Percentiles rank a stretch among this genome's conserved stretches.
Conservation (phyloP, 225 moss, liverwort and hornwort genomes). For the Bryoerythrophyllum caledonicum region DNA sequence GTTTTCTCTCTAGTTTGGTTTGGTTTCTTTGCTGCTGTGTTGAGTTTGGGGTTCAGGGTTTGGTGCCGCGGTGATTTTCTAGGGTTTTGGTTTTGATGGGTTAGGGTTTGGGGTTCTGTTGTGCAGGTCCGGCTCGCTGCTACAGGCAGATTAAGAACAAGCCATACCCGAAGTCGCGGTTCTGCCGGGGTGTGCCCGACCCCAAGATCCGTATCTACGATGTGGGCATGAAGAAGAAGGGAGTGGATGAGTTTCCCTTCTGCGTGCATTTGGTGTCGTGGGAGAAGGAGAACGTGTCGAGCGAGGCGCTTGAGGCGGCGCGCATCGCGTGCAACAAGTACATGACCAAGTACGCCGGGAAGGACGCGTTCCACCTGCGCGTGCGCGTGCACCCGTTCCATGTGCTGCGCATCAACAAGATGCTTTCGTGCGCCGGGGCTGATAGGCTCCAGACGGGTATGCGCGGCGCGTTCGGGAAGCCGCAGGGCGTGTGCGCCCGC, state of each 20-base stretch:
- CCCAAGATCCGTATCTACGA: constrained; percentile 95
- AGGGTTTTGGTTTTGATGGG: too few relatives aligned
- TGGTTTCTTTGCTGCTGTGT: too few relatives aligned
- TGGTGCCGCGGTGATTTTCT: too few relatives aligned
- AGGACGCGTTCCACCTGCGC: constrained; percentile 88
- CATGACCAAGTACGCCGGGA: constrained; percentile 93
- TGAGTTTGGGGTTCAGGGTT: too few relatives aligned
- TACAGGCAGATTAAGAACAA: constrained; percentile 96
- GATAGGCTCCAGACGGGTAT: constrained; percentile 75
- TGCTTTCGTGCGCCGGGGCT: constrained; percentile 68
- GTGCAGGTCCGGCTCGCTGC: constrained; percentile 84
- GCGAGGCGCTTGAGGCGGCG: constrained; percentile 85
- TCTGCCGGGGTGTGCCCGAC: constrained; percentile 90
- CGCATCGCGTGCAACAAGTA: constrained; percentile 97
- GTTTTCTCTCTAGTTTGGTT: too few relatives aligned
- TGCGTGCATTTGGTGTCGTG: constrained; percentile 89
- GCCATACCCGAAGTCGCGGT: constrained; percentile 87
- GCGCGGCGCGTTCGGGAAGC: constrained; percentile 70
- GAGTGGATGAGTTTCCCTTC: constrained; percentile 84
- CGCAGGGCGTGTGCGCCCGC: constrained; percentile 66
- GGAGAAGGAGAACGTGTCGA: constrained; percentile 95
- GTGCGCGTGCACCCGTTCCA: constrained; percentile 92
- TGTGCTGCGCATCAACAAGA: constrained; percentile 62
- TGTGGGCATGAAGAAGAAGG: constrained; percentile 94
- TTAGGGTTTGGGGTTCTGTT: neutral